Base-by-base conservation (phyloP, 1,139 yeast species). In the Candida tetrigidarum region DNA sequence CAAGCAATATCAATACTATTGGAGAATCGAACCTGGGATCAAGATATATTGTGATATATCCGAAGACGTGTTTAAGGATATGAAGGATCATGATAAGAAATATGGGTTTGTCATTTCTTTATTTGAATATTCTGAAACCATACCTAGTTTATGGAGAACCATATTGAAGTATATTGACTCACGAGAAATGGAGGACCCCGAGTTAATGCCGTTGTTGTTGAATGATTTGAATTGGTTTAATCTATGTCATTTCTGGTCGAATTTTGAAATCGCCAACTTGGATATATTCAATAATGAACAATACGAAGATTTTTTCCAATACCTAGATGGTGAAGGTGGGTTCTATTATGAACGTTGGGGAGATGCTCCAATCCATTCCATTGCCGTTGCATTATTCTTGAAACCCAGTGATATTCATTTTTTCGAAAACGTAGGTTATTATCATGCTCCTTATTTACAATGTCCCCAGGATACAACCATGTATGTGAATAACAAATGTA, bases 291-390 rank as follows among this genome's bases (percentile, higher is more conserved):
- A 55, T 29, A 51, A 55, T 34, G 45, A 47, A 1, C 48, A 55
- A 11, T 69, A 69, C 50, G 49, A 56, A 11, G 48, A 51, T 2
- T 62, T 57, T 41, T 69, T 69, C 44, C 46, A 59, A 9, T 59
- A 51, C 42, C 54, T 69, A 40, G 74, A 69, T 50, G 16, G 32
- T 6, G 44, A 53, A 3, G 75, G 74, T 1, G 74, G 75, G 15
- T 68, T 69, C 47, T 69, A 50, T 50, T 69, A 70, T 48, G 74
- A 69, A 50, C 51, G 75, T 37, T 70, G 76, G 76, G 75, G 75
- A 5, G 76, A 69, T 50, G 76, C 74, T 1, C 75, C 76, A 0
- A 55, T 70, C 9, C 74, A 69, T 50, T 51, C 71, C 0, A 51
- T 69, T 28, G 71, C 63, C 3, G 53, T 66, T 11, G 58, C 64